These are phyloP conservation scores for Pseudogymnoascus sp. DNA, from an alignment of 2,329 filamentous ascomycete genomes.

Conservation along the genomic window DNA sequence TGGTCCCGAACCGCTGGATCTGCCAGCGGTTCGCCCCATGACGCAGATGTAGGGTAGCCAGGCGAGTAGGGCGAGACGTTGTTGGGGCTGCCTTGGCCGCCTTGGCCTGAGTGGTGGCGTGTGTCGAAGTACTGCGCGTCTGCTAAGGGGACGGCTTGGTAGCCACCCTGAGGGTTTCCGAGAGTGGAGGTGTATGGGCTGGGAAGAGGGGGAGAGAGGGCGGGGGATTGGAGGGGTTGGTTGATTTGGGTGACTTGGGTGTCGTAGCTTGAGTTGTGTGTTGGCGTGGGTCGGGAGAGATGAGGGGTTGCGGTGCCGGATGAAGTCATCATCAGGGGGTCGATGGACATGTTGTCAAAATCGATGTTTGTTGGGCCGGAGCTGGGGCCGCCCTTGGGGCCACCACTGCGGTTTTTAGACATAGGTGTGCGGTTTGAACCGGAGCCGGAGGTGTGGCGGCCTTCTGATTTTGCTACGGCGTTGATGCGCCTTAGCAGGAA, in stretches of 20 bases:
- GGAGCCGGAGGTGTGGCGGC: not conserved
- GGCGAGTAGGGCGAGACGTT: not conserved
- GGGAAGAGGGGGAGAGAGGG: constrained; percentile 18
- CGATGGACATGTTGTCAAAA: constrained; percentile 21
- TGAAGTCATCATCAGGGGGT: constrained; percentile 24
- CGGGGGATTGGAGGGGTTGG: constrained; percentile 13
- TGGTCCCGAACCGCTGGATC: constrained; percentile 9
- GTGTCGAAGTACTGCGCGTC: constrained; percentile 17
- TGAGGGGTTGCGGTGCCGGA: constrained; percentile 18
- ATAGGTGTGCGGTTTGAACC: not conserved
- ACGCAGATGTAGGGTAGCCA: not conserved
- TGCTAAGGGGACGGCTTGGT: constrained; percentile 18
- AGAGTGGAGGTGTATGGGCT: constrained; percentile 14
- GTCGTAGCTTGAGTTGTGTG: constrained; percentile 17
- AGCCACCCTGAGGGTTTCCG: constrained; percentile 16
- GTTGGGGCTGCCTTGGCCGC: constrained; percentile 13
- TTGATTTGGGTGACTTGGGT: constrained; percentile 17
- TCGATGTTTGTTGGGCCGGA: constrained; percentile 16
- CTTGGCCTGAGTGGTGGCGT: constrained; percentile 10
- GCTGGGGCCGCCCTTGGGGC: constrained; percentile 3
- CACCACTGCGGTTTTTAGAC: not conserved
- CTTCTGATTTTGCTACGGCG: constrained; percentile 33
- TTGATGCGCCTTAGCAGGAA: constrained; percentile 46
- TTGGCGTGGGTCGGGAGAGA: constrained; percentile 13
- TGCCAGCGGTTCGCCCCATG: constrained; percentile 6